phyloP scores from a whole-genome alignment of 1,284 basidiomycete genomes.

The Apiotrichum siamense region DNA sequence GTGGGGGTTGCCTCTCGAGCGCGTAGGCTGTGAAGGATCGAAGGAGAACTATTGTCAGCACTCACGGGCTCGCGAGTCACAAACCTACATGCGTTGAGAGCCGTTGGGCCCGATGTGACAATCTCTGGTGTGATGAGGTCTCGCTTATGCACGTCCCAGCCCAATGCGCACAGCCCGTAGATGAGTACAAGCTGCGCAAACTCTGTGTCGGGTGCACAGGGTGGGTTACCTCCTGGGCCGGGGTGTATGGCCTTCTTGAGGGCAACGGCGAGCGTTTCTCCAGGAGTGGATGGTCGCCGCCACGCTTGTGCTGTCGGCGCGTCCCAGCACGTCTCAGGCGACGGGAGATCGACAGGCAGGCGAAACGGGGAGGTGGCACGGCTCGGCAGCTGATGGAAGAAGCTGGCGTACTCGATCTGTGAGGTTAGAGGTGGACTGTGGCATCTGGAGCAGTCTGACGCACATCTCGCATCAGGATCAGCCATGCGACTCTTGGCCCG shows the following conservation, averaged over 20 bases:
- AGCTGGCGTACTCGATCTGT: slow-evolving; percentile 7
- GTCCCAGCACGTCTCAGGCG: slow-evolving; percentile 5
- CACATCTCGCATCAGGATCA: slow-evolving; percentile 8
- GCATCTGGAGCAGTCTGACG: not conserved
- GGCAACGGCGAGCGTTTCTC: slow-evolving; percentile 6
- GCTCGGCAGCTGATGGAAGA: slow-evolving; percentile 7
- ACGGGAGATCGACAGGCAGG: slow-evolving; percentile 4
- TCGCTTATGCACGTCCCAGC: slow-evolving; percentile 7
- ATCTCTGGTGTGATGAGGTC: slow-evolving; percentile 7
- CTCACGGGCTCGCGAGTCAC: too few species aligned
- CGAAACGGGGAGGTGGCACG: slow-evolving; percentile 5
- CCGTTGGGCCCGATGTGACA: not conserved
- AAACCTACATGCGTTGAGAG: not conserved
- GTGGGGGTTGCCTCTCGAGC: not conserved
- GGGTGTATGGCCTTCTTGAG: not conserved
- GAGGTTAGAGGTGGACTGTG: not conserved
- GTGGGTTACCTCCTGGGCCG: not conserved
- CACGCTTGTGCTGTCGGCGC: slow-evolving; percentile 1
- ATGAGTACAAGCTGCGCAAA: slow-evolving; percentile 7
- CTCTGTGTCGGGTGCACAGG: not conserved
- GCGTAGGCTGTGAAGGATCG: not conserved
- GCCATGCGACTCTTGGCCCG: not conserved
- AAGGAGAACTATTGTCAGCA: not conserved
- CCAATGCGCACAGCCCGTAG: slow-evolving; percentile 3
- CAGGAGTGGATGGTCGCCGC: not conserved